phyloP scores from a whole-genome alignment of 2,329 filamentous ascomycete species.

The Sporothrix variecibatus region DNA sequence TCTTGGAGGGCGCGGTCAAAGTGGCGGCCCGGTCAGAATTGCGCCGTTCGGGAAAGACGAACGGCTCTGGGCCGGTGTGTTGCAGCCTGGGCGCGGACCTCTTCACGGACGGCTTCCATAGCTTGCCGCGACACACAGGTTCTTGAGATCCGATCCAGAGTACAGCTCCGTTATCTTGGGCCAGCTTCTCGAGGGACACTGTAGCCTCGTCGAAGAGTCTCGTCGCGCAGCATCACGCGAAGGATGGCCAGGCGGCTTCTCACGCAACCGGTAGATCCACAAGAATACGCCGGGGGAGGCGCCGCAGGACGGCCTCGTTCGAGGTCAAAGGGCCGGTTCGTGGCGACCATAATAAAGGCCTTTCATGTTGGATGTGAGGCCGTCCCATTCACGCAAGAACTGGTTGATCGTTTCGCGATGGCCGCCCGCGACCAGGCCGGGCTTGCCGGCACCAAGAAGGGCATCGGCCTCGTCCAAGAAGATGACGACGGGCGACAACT shows the following conservation, averaged over 20 bases:
- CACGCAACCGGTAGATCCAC: slow-evolving; percentile 68
- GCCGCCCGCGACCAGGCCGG: slow-evolving; percentile 64
- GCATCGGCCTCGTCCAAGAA: slow-evolving; percentile 98
- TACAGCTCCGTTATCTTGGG: slow-evolving; percentile 74
- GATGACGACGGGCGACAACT: slow-evolving; percentile 86
- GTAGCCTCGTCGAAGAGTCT: slow-evolving; percentile 61
- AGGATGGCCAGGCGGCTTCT: slow-evolving; percentile 63
- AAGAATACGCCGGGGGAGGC: slow-evolving; percentile 70
- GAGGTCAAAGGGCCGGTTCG: slow-evolving; percentile 91
- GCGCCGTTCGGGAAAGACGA: slow-evolving; percentile 69
- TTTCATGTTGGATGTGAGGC: slow-evolving; percentile 71
- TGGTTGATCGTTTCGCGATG: slow-evolving; percentile 94
- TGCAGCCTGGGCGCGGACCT: slow-evolving; percentile 48
- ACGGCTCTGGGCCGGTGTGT: slow-evolving; percentile 43
- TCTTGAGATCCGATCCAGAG: slow-evolving; percentile 82
- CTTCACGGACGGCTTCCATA: slow-evolving; percentile 76
- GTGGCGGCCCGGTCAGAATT: slow-evolving; percentile 66
- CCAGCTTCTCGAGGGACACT: slow-evolving; percentile 64
- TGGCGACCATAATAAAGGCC: slow-evolving; percentile 97
- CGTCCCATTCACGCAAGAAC: slow-evolving; percentile 96
- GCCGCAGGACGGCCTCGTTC: slow-evolving; percentile 86
- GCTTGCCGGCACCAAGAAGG: slow-evolving; percentile 78
- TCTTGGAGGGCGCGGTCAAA: slow-evolving; percentile 85
- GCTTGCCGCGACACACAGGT: slow-evolving; percentile 76
- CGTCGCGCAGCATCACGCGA: slow-evolving; percentile 68